Evolutionary conservation across 371 early-diverging fungal genomes (phyloP).

Genomic region (Rhizomucor pusillus): DNA sequence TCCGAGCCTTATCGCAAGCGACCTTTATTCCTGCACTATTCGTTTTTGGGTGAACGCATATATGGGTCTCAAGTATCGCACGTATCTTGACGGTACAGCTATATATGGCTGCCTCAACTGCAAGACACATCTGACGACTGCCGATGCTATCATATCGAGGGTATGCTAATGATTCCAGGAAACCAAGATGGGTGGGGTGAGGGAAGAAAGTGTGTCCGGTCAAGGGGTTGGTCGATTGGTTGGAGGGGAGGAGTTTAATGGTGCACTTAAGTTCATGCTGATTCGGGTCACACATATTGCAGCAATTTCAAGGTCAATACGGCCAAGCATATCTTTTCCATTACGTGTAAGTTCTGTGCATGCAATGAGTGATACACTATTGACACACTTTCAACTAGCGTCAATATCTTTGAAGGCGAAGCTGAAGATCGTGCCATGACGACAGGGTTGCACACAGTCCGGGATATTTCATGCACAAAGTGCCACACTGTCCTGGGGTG

Average conservation of each 20-base stretch:
- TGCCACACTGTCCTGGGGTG: slow-evolving; percentile 67
- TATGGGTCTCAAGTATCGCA: slow-evolving; percentile 63
- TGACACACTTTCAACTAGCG: slow-evolving; percentile 27
- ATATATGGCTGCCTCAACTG: slow-evolving; percentile 69
- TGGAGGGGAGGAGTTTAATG: too few relatives aligned
- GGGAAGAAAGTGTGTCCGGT: too few relatives aligned
- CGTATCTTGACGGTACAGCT: slow-evolving; percentile 49
- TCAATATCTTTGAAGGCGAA: slow-evolving; percentile 61
- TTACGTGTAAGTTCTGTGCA: slow-evolving; percentile 46
- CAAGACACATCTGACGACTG: slow-evolving; percentile 71
- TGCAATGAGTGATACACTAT: background rate
- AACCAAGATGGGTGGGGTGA: too few relatives aligned
- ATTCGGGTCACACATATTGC: slow-evolving; percentile 3
- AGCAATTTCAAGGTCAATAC: slow-evolving; percentile 67
- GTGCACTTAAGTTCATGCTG: too few relatives aligned
- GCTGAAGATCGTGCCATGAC: slow-evolving; percentile 63
- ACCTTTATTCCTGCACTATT: too few relatives aligned
- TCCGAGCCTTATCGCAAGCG: too few relatives aligned
- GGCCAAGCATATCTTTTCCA: slow-evolving; percentile 69
- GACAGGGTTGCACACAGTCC: slow-evolving; percentile 69
- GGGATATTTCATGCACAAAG: slow-evolving; percentile 60
- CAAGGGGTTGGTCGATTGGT: too few relatives aligned
- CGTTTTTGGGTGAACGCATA: too few relatives aligned
- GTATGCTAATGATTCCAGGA: slow-evolving; percentile 29
- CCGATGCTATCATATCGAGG: slow-evolving; percentile 66